Evolutionary conservation across 2,329 filamentous ascomycete genomes (phyloP).

Genomic region (Periconia sp.): DNA sequence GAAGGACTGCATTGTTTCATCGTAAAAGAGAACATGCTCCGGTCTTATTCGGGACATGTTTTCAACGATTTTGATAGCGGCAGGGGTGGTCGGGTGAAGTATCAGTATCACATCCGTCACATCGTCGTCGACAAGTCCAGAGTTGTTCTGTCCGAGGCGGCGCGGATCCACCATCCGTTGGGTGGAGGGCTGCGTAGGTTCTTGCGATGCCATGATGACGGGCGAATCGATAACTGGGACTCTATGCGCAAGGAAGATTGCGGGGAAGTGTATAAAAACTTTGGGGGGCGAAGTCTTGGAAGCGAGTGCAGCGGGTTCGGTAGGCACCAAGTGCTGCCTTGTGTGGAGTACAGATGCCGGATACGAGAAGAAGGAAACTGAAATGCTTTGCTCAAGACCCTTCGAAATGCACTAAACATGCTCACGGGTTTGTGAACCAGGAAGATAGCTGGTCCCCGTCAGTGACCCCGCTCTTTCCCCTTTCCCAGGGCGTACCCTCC

Average conservation of each 20-base stretch:
- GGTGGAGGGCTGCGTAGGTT: constrained; percentile 65
- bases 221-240: neutral
- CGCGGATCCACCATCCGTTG: constrained; percentile 81
- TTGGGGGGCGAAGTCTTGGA: neutral
- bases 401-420: neutral
- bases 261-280: neutral
- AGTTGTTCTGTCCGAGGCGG: constrained; percentile 76
- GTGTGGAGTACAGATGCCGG: neutral
- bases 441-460: constrained; percentile 1
- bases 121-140: constrained; percentile 79
- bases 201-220: constrained; percentile 21
- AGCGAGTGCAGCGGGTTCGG: neutral
- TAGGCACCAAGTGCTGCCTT: neutral
- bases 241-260: neutral
- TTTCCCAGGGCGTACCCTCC: neutral
- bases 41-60: constrained; percentile 55
- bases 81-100: constrained; percentile 74
- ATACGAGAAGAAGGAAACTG: neutral
- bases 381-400: neutral
- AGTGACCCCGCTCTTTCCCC: neutral
- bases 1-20: constrained; percentile 46
- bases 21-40: constrained; percentile 59
- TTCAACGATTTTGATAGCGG: constrained; percentile 71
- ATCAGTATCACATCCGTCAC: constrained; percentile 88
- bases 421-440: neutral